A percentile compares a stretch with the other conserved stretches of the same genome.
These are phyloP conservation scores for Aureobasidium leucospermi DNA, from an alignment of 2,329 filamentous ascomycete species.

Conservation along the genomic window DNA sequence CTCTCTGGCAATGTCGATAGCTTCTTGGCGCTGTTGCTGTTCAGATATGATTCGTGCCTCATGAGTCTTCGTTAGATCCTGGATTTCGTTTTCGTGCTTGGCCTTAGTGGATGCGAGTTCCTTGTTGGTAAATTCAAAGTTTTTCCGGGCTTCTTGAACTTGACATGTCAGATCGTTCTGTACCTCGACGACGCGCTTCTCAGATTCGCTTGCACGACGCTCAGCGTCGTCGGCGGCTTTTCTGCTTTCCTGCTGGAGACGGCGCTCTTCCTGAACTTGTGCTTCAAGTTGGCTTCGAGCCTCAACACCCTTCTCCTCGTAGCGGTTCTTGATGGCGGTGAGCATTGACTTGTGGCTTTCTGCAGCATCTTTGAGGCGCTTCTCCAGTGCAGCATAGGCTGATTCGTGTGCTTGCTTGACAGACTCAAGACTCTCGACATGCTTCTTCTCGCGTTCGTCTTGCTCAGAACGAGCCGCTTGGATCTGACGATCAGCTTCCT, in stretches of 20 bases:
- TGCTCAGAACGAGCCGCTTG: slow-evolving; percentile 7
- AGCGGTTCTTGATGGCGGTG: slow-evolving; percentile 7
- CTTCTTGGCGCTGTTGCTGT: slow-evolving; percentile 2
- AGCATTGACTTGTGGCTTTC: slow-evolving; percentile 10
- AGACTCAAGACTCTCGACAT: slow-evolving; percentile 10
- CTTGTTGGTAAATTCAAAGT: background rate
- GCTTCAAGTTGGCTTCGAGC: slow-evolving; percentile 4
- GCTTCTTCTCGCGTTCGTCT: slow-evolving; percentile 16
- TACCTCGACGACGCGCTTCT: background rate
- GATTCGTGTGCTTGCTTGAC: slow-evolving; percentile 10
- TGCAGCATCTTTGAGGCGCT: slow-evolving; percentile 7
- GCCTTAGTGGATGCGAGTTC: background rate
- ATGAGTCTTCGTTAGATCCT: background rate
- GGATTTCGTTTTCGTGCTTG: slow-evolving; percentile 6
- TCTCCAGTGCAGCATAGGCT: slow-evolving; percentile 7
- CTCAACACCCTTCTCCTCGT: slow-evolving; percentile 14
- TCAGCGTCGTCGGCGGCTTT: background rate
- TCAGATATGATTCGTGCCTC: background rate
- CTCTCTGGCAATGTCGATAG: background rate
- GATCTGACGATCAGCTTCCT: background rate
- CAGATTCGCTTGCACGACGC: background rate
- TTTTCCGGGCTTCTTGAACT: background rate
- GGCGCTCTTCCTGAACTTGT: slow-evolving; percentile 2
- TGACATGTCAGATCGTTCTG: slow-evolving; percentile 4
- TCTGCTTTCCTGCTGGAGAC: background rate